phyloP scores from a whole-genome alignment of 768 basidiomycete genomes.

The Royoungia palumana region DNA sequence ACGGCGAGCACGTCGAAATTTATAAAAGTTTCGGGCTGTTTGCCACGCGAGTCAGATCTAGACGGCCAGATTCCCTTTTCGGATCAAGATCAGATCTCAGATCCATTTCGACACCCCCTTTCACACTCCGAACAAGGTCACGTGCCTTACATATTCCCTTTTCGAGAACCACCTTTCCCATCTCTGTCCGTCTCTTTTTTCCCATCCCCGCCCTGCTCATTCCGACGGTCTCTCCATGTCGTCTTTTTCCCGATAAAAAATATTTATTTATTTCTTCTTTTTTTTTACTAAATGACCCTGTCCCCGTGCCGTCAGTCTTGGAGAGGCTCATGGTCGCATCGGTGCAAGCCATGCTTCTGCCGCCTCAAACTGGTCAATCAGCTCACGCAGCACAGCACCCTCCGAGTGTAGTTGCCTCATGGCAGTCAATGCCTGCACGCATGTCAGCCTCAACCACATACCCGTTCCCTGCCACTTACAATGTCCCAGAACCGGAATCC shows the following conservation, averaged over 20 bases:
- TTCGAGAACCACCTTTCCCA: constrained; percentile 13
- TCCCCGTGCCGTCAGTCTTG: too few species aligned
- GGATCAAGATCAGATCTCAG: constrained; percentile 20
- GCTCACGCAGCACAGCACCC: constrained; percentile 72
- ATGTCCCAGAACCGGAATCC: constrained; percentile 99
- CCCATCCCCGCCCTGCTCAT: constrained; percentile 20
- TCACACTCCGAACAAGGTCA: constrained; percentile 9
- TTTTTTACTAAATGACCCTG: constrained; percentile 3
- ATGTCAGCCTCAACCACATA: constrained; percentile 25
- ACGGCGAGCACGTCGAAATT: constrained; percentile 16
- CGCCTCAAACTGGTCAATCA: constrained; percentile 94
- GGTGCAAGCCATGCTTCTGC: constrained; percentile 93
- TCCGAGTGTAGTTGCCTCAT: constrained; percentile 88
- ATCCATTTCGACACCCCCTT: constrained; percentile 3
- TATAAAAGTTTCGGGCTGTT: constrained; percentile 17
- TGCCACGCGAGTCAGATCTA: constrained; percentile 32
- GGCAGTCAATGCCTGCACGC: constrained; percentile 70
- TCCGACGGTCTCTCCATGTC: not conserved
- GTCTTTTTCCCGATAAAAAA: not conserved
- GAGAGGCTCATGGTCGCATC: constrained; percentile 72
- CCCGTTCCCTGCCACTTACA: constrained; percentile 49
- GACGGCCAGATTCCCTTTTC: constrained; percentile 19
- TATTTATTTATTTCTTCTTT: not conserved
- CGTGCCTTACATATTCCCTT: constrained; percentile 20
- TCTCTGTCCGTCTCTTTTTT: constrained; percentile 1